Evolutionary conservation across 345 rosid species (phyloP).

Genomic region (Garcia nutans): DNA sequence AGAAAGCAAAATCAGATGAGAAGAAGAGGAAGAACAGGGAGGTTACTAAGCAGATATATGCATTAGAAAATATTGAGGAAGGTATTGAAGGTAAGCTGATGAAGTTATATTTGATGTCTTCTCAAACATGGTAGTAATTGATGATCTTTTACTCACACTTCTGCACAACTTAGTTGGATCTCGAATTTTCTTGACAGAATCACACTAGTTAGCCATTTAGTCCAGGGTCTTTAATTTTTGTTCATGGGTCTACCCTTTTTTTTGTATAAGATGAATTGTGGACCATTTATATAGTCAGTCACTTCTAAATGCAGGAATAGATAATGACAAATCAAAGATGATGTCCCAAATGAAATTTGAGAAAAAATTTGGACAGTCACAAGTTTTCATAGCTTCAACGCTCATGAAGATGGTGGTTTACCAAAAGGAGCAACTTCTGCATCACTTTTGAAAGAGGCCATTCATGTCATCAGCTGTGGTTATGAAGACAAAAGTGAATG

Average conservation of each 20-base stretch:
- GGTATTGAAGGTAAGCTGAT: constrained; percentile 50
- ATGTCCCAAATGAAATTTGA: constrained; percentile 51
- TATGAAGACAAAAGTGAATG: constrained; percentile 74
- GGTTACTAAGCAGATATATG: constrained; percentile 62
- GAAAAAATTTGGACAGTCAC: constrained; percentile 61
- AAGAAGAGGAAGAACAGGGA: constrained; percentile 47
- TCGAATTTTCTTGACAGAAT: background rate
- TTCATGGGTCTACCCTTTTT: background rate
- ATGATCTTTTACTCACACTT: background rate
- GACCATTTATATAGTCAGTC: background rate
- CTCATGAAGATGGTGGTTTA: constrained; percentile 53
- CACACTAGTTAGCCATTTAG: background rate
- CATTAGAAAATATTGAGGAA: constrained; percentile 70
- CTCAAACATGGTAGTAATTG: background rate
- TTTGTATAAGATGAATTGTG: constrained; percentile 2
- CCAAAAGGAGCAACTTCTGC: constrained; percentile 49
- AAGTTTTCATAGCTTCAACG: constrained; percentile 49
- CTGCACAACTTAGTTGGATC: background rate
- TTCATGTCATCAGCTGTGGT: constrained; percentile 68
- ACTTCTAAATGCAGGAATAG: constrained; percentile 36
- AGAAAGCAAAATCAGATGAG: constrained; percentile 42
- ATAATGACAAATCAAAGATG: constrained; percentile 43
- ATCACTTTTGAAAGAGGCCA: constrained; percentile 65
- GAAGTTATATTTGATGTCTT: background rate
- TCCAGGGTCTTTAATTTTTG: background rate